Base-by-base conservation (phyloP, 2,329 filamentous ascomycete species). In the Apiospora sp. region DNA sequence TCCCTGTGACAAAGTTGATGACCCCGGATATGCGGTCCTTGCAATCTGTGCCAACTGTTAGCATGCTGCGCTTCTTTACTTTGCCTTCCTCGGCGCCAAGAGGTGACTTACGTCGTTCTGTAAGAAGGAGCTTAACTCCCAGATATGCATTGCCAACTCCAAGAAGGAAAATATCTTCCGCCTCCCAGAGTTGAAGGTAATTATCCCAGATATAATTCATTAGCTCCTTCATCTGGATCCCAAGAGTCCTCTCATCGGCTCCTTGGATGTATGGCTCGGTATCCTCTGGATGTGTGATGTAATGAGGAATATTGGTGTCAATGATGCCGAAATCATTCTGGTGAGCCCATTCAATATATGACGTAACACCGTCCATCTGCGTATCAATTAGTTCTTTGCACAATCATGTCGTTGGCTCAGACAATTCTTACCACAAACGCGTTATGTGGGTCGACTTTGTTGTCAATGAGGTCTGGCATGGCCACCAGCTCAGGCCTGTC, bases 131-230 rank as follows among this genome's bases (percentile, higher is more conserved):
- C 72, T 96, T 92, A 68, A 98, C 89, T 1, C 94, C 95, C 3
- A 93, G 86, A 79, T 96, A 97, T 1, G 96, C 94, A 77, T 94
- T 92, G n/a, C 96, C 96, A 1, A 97, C 91, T 0, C 96, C 96
- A 79, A 99, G 87, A 30, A 99, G 86, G 79, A 97, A 93, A 22
- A 98, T 90, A 70, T 96, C 90, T 7, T 92, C 91, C 0, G 89
- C 87, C 2, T 93, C 88, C 69, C 92, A 91, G 44, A 93, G 87
- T 85, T 98, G 94, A 27, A 99, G 91, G 79, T 98, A 98, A 80
- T 99, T 99, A 77, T 98, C 95, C 96, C 96, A 99, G 19, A 99
- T 86, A 79, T 98, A 98, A 73, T 89, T 91, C 5, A 96, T 90
- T 14, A 98, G 85, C 74, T 96, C 92, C 74, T 93, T 91, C 0